Percentiles rank a stretch among this genome's conserved stretches.
Conservation (phyloP, 257 asterid genomes). For the Nicotiana attenuata region DNA sequence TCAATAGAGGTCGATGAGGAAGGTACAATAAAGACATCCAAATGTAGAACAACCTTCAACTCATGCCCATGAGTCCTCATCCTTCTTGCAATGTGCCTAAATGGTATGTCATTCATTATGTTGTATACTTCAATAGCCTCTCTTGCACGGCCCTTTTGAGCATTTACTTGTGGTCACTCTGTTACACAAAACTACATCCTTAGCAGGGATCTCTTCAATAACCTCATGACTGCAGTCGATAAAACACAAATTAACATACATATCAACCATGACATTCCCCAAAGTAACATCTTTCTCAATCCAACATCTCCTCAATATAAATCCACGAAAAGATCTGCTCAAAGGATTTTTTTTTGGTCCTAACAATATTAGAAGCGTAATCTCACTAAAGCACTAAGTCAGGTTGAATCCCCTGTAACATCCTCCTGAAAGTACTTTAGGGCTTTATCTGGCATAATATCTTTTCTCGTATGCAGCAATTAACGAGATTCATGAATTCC, state of each 20-base stretch:
- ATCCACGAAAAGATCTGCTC: conserved; percentile 58
- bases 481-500: conserved; percentile 71
- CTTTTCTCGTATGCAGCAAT: conserved; percentile 78
- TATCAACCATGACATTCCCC: conserved; percentile 63
- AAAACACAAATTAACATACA: conserved; percentile 63
- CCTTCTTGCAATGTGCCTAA: too few species aligned
- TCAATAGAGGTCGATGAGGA: conserved; percentile 65
- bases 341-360: conserved; percentile 30
- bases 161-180: conserved; percentile 62
- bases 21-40: conserved; percentile 42
- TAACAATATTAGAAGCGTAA: conserved; percentile 52
- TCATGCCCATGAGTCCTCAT: too few species aligned
- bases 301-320: conserved; percentile 51
- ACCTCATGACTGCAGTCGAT: conserved; percentile 41
- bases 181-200: conserved; percentile 69
- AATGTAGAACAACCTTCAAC: conserved; percentile 4
- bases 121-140: conserved; percentile 45
- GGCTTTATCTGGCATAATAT: conserved; percentile 37
- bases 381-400: conserved; percentile 59
- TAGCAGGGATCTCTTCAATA: conserved; percentile 32
- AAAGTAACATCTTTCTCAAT: conserved; percentile 32
- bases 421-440: conserved; percentile 41
- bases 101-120: conserved; percentile 26
- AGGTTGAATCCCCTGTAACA: conserved; percentile 37
- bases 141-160: conserved; percentile 71